These are phyloP conservation scores for Neurospora sp. DNA, from an alignment of 495 filamentous ascomycete genomes.

Conservation along the genomic window DNA sequence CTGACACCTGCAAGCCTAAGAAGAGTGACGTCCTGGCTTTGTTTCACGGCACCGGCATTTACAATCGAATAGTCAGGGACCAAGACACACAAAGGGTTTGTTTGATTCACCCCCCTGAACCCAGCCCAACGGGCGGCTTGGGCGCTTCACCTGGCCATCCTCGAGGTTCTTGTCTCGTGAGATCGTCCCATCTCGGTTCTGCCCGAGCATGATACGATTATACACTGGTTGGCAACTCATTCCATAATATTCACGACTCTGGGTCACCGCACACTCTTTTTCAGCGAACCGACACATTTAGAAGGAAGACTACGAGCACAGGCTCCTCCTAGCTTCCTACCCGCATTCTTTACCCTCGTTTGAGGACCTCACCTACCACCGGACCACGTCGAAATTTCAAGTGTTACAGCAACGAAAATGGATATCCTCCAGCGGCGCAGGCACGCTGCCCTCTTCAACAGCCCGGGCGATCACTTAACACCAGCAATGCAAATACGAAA, in stretches of 20 bases:
- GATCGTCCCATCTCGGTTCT: neutral
- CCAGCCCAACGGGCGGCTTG: neutral
- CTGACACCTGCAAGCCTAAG: neutral
- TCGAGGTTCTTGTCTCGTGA: neutral
- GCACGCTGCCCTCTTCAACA: constrained; percentile 9
- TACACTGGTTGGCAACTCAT: neutral
- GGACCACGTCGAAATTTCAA: neutral
- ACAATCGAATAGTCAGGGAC: neutral
- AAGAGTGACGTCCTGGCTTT: constrained; percentile 3
- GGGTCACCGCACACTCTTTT: neutral
- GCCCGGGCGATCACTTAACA: neutral
- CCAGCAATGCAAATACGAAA: constrained; percentile 7
- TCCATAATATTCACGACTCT: neutral
- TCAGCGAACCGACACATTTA: neutral
- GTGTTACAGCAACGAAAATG: constrained; percentile 6
- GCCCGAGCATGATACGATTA: neutral
- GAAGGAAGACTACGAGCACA: neutral
- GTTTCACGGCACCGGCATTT: constrained; percentile 1
- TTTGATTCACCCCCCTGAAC: neutral
- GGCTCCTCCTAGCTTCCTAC: neutral
- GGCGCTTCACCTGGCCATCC: neutral
- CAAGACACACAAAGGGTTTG: neutral
- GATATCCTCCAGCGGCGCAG: constrained; percentile 11
- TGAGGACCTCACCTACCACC: neutral
- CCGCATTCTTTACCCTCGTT: neutral